These are phyloP conservation scores for Periconia sp. DNA, from an alignment of 2,329 filamentous ascomycete species.

Conservation along the genomic window DNA sequence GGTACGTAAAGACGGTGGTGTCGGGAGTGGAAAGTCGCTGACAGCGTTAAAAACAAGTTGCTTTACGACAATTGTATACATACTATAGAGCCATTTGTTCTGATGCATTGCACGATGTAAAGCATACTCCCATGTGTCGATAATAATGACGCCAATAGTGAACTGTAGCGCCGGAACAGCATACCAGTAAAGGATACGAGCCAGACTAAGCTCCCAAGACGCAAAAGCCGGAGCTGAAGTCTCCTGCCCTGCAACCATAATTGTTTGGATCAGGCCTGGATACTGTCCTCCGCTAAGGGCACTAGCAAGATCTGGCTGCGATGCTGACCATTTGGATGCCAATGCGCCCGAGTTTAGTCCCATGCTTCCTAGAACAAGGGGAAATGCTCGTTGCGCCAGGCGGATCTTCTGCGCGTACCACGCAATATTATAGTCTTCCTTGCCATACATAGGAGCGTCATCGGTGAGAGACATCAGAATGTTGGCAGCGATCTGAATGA, in stretches of 20 bases:
- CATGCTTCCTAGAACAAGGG: conserved; percentile 70
- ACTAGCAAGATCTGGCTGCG: conserved; percentile 76
- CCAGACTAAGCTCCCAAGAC: conserved; percentile 77
- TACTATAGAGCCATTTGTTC: conserved; percentile 96
- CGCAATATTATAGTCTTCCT: conserved; percentile 83
- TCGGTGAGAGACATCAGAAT: conserved; percentile 74
- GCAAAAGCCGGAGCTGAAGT: conserved; percentile 74
- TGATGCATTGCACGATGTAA: conserved; percentile 95
- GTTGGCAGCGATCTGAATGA: conserved; percentile 81
- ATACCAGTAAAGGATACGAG: conserved; percentile 80
- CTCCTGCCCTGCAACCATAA: conserved; percentile 59
- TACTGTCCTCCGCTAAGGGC: conserved; percentile 82
- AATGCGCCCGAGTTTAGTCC: conserved; percentile 79
- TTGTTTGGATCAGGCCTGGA: conserved; percentile 68
- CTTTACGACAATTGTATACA: conserved; percentile 51
- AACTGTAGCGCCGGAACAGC: conserved; percentile 81
- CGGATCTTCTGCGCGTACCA: conserved; percentile 88
- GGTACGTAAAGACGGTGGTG: conserved; percentile 98
- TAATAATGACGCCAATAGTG: conserved; percentile 71
- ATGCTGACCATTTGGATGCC: conserved; percentile 74
- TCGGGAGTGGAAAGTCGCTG: conserved; percentile 88
- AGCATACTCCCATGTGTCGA: conserved; percentile 99
- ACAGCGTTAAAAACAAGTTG: conserved; percentile 11
- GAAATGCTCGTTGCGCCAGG: conserved; percentile 78
- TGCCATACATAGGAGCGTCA: conserved; percentile 74